These are phyloP conservation scores for Leucocoprinus sp. DNA, from an alignment of 768 basidiomycete species.

Conservation along the genomic window DNA sequence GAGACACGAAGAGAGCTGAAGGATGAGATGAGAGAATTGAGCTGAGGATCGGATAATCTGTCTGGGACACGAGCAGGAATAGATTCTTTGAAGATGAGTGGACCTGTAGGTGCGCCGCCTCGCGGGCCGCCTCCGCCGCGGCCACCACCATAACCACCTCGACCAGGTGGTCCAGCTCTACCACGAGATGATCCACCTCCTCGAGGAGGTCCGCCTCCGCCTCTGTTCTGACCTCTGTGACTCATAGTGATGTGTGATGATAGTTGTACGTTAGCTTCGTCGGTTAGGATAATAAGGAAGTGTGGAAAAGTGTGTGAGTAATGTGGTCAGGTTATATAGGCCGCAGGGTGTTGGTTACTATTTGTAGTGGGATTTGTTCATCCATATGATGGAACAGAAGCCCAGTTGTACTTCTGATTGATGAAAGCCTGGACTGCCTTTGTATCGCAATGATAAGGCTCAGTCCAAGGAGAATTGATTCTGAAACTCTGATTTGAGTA, in stretches of 20 bases:
- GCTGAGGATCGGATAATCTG: constrained; percentile 25
- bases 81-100: constrained; percentile 29
- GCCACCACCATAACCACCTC: constrained; percentile 11
- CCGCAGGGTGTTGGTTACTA: neutral
- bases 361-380: neutral
- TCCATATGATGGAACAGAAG: no score
- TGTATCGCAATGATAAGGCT: no score
- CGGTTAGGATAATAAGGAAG: neutral
- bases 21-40: constrained; percentile 27
- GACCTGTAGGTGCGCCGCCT: constrained; percentile 19
- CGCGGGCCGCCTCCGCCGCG: constrained; percentile 13
- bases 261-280: neutral
- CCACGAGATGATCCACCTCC: constrained; percentile 18
- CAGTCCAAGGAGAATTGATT: no score
- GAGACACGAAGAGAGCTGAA: constrained; percentile 23
- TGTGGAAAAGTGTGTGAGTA: neutral
- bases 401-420: no score
- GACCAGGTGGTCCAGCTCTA: constrained; percentile 8
- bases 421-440: no score
- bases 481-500: no score
- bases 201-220: constrained; percentile 18
- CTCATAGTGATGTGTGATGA: constrained; percentile 14
- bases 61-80: constrained; percentile 25
- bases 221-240: constrained; percentile 12
- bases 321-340: neutral